Evolutionary conservation across 1,139 yeast genomes (phyloP), one percentile per base, ranked within the genome.

Genomic region (Candida gigantensis): DNA sequence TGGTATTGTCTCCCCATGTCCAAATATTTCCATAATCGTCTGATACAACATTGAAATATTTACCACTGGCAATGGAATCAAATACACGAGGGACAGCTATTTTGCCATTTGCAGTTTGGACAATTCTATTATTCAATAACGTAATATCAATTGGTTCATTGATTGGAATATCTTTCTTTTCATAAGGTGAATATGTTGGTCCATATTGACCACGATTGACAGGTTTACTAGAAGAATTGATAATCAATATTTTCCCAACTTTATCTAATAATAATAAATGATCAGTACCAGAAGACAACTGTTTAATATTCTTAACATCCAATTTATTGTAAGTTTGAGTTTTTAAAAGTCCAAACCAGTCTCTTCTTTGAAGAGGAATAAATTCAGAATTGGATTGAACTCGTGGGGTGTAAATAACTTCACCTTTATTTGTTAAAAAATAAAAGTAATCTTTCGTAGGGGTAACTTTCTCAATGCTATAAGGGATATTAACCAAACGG

Each of bases 1-100:
- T 77, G 2, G 77, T 67, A 56, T 92, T 92, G 42, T 77, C 77
- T 20, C 98, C 98, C 78, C 95, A 90, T 1, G 89, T 75, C 77
- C 84, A 85, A 12, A 88, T 64, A 40, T 72, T 69, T 11, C 92
- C 94, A 16, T 68, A 54, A 2, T 64, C 50, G 47, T 87, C 92
- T 20, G 75, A 57, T 2, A 80, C 94, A 19, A 89, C 55, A 6
- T 88, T 79, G 60, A 88, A 96, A 55, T 68, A 72, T 34, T 72
- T 71, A 2, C 97, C 97, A 38, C 84, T 67, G 1, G 95, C 87
- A 33, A 90, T 73, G 47, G 76, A 68, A 6, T 56, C 61, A 41
- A 87, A 79, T 3, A 49, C 46, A 37, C 90, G 68, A 3, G 72
- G 68, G 18, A 35, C 41, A 3, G 68, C 37, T 0, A 43, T 15